These are phyloP conservation scores for Aspergillus biplanus DNA, from an alignment of 495 filamentous ascomycete species.

Conservation along the genomic window DNA sequence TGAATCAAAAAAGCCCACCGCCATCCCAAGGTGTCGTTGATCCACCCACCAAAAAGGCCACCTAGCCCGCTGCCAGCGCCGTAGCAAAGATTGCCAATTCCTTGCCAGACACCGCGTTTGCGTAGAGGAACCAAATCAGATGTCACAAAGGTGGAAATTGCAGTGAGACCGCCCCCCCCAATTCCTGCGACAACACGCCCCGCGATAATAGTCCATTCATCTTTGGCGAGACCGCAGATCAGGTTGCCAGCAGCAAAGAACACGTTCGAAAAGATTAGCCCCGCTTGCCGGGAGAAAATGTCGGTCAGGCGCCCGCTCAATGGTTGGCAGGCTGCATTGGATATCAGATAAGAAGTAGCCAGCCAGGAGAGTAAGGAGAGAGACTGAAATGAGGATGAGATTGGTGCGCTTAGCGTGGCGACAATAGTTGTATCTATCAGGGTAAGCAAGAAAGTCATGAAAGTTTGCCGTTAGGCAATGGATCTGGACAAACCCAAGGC, in stretches of 20 bases:
- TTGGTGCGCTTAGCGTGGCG: slow-evolving; percentile 82
- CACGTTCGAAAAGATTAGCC: slow-evolving; percentile 76
- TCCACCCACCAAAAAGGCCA: slow-evolving; percentile 71
- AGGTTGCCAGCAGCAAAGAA: slow-evolving; percentile 83
- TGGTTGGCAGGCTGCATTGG: slow-evolving; percentile 87
- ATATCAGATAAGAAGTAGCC: slow-evolving; percentile 85
- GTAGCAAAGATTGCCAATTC: slow-evolving; percentile 81
- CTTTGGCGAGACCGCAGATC: slow-evolving; percentile 78
- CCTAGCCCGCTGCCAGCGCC: slow-evolving; percentile 66
- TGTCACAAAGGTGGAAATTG: slow-evolving; percentile 80
- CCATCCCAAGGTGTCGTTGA: slow-evolving; percentile 82
- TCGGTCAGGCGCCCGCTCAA: slow-evolving; percentile 85
- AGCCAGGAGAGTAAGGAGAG: slow-evolving; percentile 89
- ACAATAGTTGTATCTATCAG: slow-evolving; percentile 74
- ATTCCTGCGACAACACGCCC: slow-evolving; percentile 84
- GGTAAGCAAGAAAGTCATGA: too few relatives aligned
- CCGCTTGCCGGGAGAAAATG: slow-evolving; percentile 79
- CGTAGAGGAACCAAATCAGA: slow-evolving; percentile 84
- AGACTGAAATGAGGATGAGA: slow-evolving; percentile 82
- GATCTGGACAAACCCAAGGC: slow-evolving; percentile 58
- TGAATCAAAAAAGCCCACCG: slow-evolving; percentile 78
- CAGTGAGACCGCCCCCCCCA: slow-evolving; percentile 81
- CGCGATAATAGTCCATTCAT: slow-evolving; percentile 72
- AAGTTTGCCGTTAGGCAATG: neutral
- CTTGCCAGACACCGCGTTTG: slow-evolving; percentile 82